Conservation (phyloP, 2,329 filamentous ascomycete genomes). For the Ustilaginoidea virens region DNA sequence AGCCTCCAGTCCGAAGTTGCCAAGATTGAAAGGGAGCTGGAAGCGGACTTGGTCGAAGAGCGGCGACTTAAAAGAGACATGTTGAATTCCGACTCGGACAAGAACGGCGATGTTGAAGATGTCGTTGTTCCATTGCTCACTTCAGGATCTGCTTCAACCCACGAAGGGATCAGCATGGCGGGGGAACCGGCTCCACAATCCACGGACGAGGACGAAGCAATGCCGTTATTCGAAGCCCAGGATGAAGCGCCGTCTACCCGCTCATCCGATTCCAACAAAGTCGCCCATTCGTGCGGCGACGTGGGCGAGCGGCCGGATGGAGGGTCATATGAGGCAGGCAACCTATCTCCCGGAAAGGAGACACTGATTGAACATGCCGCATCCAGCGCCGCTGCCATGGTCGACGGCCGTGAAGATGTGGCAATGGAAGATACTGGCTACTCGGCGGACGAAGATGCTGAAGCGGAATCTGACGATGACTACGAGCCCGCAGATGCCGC, state of each 20-base stretch:
- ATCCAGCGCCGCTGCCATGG: neutral
- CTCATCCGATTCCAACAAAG: too few species aligned
- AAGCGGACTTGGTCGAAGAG: slow-evolving; percentile 19
- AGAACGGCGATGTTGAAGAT: slow-evolving; percentile 3
- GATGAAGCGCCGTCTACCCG: too few species aligned
- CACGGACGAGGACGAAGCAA: neutral
- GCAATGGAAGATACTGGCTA: slow-evolving; percentile 9
- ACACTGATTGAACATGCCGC: too few species aligned
- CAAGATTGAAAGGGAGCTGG: slow-evolving; percentile 32
- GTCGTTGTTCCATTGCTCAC: neutral
- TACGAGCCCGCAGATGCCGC: slow-evolving; percentile 38
- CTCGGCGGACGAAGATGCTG: slow-evolving; percentile 23
- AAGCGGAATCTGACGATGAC: slow-evolving; percentile 26
- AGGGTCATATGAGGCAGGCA: too few species aligned
- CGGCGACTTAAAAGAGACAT: slow-evolving; percentile 16
- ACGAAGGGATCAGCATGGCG: neutral
- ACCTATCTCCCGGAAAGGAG: too few species aligned
- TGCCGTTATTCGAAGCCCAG: too few species aligned
- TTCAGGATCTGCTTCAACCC: neutral
- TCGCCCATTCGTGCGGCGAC: too few species aligned
- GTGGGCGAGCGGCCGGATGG: too few species aligned
- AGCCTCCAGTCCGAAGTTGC: slow-evolving; percentile 29
- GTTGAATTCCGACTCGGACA: slow-evolving; percentile 8
- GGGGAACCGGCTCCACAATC: neutral
- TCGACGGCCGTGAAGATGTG: slow-evolving; percentile 4